A percentile compares a stretch with the other conserved stretches of the same genome.
These are phyloP conservation scores for Fusarium sp. DNA, from an alignment of 2,329 filamentous ascomycete genomes.

Conservation along the genomic window DNA sequence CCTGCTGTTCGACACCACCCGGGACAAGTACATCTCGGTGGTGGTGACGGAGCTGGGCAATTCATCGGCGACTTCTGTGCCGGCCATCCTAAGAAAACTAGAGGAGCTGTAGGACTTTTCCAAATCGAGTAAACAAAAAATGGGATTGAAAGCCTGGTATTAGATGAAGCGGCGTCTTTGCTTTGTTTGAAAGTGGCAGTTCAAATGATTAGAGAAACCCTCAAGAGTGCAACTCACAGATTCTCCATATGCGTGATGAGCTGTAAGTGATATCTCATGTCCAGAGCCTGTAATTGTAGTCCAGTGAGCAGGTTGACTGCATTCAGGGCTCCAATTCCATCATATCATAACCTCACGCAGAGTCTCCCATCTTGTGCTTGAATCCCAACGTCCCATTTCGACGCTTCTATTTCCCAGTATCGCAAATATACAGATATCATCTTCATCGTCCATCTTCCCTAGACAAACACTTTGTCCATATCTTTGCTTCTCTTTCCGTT, in stretches of 20 bases:
- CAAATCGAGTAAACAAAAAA: conserved; percentile 24
- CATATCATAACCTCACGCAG: conserved; percentile 10
- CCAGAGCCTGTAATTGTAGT: background rate
- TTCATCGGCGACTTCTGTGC: conserved; percentile 86
- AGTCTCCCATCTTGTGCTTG: conserved; percentile 24
- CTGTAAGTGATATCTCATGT: background rate
- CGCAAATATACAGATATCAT: conserved; percentile 40
- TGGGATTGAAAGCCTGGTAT: conserved; percentile 21
- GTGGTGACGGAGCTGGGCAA: conserved; percentile 93
- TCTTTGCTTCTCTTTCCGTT: conserved; percentile 22
- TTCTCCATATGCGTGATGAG: background rate
- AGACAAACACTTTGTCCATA: background rate
- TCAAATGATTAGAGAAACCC: conserved; percentile 17
- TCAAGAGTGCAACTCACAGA: conserved; percentile 14
- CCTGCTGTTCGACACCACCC: conserved; percentile 92
- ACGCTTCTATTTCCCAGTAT: conserved; percentile 39
- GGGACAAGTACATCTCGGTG: conserved; percentile 85
- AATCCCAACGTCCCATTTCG: conserved; percentile 40
- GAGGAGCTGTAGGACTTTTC: conserved; percentile 60
- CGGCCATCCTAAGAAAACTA: conserved; percentile 67
- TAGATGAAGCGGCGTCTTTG: conserved; percentile 27
- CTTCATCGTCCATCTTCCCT: background rate
- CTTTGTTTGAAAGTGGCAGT: conserved; percentile 8
- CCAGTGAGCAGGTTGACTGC: background rate
- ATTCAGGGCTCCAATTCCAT: background rate